Evolutionary conservation across 2,329 filamentous ascomycete species (phyloP), one percentile per base, ranked within the genome.

Genomic region (Endothia cerciana): DNA sequence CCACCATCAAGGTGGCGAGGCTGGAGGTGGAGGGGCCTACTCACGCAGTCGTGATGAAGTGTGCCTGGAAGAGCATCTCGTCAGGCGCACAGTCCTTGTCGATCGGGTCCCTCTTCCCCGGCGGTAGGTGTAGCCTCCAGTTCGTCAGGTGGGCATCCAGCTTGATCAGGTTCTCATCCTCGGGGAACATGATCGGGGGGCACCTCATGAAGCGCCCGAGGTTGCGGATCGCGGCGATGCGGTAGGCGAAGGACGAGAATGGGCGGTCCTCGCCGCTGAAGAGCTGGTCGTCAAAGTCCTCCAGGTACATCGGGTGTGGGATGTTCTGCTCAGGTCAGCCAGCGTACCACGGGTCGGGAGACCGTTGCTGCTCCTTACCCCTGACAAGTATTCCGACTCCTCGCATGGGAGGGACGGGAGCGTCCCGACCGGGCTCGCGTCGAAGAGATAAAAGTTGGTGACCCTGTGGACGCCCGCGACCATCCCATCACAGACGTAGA

Each of bases 11-110:
- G 17, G n/a, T 7, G 19, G 10, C 0, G 13, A 22, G 25, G 15
- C 4, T 19, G n/a, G 15, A 7, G 28, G n/a, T 6, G 22, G 17
- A n/a, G 8, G 6, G 17, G 17, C 40, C 11, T 4, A 77, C 81
- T 72, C 75, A 83, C 81, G 84, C 84, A 68, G 87, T 79, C 40
- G 80, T 84, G 72, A 97, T 91, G 87, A 96, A 94, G 69, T 92
- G 90, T 0, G 92, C 93, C 75, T 96, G 92, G 78, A 97, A 97
- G 77, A 97, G 89, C 85, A 97, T 90, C 77, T 97, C 92, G 74
- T 97, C 94, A 13, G 94, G 82, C 62, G 87, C 84, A 40, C 92
- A 89, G 71, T 90, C 87, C 68, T 86, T 85, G 66, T 87, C 85
- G 62, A 96, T 80, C 19, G 91, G 83, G 68, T 92, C 86, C 64